A percentile compares a stretch with the other conserved stretches of the same genome.
Conservation (phyloP, 208 protist species). For the Angomonas ambiguus region DNA sequence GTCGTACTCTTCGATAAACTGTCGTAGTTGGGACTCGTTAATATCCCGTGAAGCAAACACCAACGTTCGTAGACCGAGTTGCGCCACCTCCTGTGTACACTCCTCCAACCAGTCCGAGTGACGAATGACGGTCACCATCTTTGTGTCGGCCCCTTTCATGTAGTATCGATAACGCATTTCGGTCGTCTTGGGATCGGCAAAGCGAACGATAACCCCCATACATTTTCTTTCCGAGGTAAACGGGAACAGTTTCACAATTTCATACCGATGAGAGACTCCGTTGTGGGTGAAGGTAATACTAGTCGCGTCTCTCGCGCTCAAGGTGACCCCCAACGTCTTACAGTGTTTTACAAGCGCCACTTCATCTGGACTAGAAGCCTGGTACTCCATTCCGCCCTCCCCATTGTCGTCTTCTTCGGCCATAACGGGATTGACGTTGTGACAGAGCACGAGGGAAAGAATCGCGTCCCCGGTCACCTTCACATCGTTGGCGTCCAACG, state of each 20-base stretch:
- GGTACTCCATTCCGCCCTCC: conserved; percentile 44
- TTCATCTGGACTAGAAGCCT: conserved; percentile 94
- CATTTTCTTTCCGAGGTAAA: conserved; percentile 98
- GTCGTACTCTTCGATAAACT: conserved; percentile 69
- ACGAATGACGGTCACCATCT: conserved; percentile 90
- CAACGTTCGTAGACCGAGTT: conserved; percentile 94
- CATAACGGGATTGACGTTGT: conserved; percentile 96
- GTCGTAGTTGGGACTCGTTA: conserved; percentile 74
- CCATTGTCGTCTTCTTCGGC: conserved; percentile 5
- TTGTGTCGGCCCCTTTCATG: conserved; percentile 97
- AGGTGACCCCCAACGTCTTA: conserved; percentile 62
- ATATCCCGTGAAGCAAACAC: conserved; percentile 89
- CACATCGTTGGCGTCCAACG: conserved; percentile 19
- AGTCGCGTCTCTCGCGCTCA: conserved; percentile 45
- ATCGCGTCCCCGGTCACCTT: conserved; percentile 71
- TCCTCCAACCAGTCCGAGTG: conserved; percentile 94
- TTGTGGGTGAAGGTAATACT: conserved; percentile 45
- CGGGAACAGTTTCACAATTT: conserved; percentile 96
- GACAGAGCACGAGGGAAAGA: conserved; percentile 90
- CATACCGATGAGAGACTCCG: conserved; percentile 47
- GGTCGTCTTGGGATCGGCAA: not conserved
- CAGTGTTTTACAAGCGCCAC: conserved; percentile 95
- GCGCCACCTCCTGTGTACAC: conserved; percentile 95
- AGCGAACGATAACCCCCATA: conserved; percentile 97
- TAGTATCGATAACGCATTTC: conserved; percentile 55